Evolutionary conservation across 1,139 yeast genomes (phyloP), one percentile per base, ranked within the genome.

Genomic region (Protomyces inouyei): DNA sequence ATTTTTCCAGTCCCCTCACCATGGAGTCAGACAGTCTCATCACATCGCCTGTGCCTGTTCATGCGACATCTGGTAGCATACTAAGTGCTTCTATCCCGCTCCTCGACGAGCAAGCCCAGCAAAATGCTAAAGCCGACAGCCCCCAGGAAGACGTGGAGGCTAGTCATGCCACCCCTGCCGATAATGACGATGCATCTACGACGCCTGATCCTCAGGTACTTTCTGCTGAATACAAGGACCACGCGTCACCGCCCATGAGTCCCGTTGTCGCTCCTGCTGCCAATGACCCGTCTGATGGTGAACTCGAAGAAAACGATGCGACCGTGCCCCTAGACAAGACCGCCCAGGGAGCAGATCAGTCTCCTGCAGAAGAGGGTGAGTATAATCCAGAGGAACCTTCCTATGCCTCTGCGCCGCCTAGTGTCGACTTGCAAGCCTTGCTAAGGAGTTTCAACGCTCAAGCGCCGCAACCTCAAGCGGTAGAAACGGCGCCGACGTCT

Each of bases 351-450:
- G 16, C 48, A n/a, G 8, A 28, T 4, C 16, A 14, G 18, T 38
- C 43, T 10, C 43, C 43, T 9, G 43, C 14, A 14, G 48, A 43
- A 10, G 48, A 43, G 16, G 48, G 48, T 6, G 48, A 43, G 18
- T 43, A 43, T 43, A 23, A 43, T n/a, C 48, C 48, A 4, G 48
- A 43, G 5, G 48, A 43, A 10, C 48, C 21, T 10, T 18, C 48
- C 10, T 43, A 43, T 43, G 48, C n/a, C 36, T 10, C 43, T 16
- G 16, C 43, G 43, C 63, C 63, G 14, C 36, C 63, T 40, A 55
- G 57, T 32, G 63, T 59, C 10, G 63, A 59, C 36, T 55, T 59
- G 32, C 63, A 59, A 28, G 52, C 52, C 25, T 55, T 59, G 18
- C 25, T 59, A 51, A 52, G 54, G 21, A 37, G 56, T 14, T 52